These are phyloP conservation scores for Chlamydomonas asymmetrica DNA, from an alignment of 139 green algal genomes.

Conservation along the genomic window DNA sequence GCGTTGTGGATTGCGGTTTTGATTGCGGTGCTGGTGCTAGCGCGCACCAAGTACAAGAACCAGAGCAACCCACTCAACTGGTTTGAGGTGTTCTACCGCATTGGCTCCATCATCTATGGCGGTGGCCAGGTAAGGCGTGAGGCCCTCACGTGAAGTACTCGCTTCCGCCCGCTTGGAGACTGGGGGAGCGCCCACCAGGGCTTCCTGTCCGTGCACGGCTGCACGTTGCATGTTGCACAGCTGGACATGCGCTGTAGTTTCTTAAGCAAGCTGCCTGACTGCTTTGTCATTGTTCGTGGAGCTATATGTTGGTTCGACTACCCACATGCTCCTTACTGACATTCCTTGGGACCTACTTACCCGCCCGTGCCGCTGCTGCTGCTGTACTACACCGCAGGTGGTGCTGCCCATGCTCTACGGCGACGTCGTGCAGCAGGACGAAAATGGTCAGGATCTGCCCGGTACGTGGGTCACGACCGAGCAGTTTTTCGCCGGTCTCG, in stretches of 20 bases:
- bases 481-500: constrained; percentile 85
- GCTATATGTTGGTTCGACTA: too few species aligned
- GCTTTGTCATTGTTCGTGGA: too few species aligned
- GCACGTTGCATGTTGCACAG: too few species aligned
- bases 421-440: constrained; percentile 65
- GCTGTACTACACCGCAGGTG: constrained; percentile 64
- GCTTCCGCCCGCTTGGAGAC: too few species aligned
- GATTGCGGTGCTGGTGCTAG: constrained; percentile 36
- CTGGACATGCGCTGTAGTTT: too few species aligned
- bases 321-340: too few species aligned
- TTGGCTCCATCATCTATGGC: constrained; percentile 91
- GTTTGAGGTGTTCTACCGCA: constrained; percentile 88
- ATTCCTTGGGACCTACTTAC: too few species aligned
- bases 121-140: constrained; percentile 70
- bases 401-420: constrained; percentile 88
- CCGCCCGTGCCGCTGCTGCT: too few species aligned
- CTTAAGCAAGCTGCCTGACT: too few species aligned
- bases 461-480: constrained; percentile 80
- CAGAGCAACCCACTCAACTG: constrained; percentile 65
- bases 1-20: constrained; percentile 66
- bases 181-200: not conserved
- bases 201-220: too few species aligned
- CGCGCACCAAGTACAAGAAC: constrained; percentile 23
- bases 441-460: constrained; percentile 30
- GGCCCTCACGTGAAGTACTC: too few species aligned